Base-by-base conservation (phyloP, 176 grass and related monocot genomes). In the Cenchrus americanus region DNA sequence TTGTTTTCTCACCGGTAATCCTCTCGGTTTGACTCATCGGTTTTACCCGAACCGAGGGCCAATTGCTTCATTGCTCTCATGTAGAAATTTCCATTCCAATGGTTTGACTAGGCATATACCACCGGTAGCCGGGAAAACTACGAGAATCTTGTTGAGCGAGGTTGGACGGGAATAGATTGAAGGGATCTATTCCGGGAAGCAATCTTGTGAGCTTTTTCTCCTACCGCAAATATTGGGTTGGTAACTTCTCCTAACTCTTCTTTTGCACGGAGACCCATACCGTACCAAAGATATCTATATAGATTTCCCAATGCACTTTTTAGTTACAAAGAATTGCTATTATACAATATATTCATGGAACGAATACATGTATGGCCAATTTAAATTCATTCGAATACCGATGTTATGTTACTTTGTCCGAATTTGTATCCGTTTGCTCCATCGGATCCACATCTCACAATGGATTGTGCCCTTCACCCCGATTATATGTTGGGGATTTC, bases 21-120 rank as follows among this genome's bases (percentile, higher is more conserved):
- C 8, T 71, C 13, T 13, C n/a, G 14, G 22, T 22, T 68, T 83
- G 17, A 18, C 10, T 49, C 43, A 42, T 37, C 63, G 10, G 50
- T 88, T 83, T 48, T 83, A 40, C 50, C 51, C 42, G 23, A 82
- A 82, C 70, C 17, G 73, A 77, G 17, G 23, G 42, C 8, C n/a
- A 62, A 50, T 2, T 66, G 2, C 34, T 81, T 66, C 48, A 41
- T 79, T 21, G 32, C 34, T 82, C 63, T 50, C 24, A 67, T 89
- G 43, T 68, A 99, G 96, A 90, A 84, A 99, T 80, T 84, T 99
- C 0, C 96, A 86, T 84, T 96, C 89, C 48, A 99, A 99, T 78
- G 96, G 87, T 46, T 83, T 99, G 76, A 92, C 83, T 5, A 93
- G 96, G 47, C 89, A 57, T 55, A 94, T 99, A 90, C 96, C 96